phyloP scores from a whole-genome alignment of 169 alveolate species.

The Cyclospora cayetanensis region DNA sequence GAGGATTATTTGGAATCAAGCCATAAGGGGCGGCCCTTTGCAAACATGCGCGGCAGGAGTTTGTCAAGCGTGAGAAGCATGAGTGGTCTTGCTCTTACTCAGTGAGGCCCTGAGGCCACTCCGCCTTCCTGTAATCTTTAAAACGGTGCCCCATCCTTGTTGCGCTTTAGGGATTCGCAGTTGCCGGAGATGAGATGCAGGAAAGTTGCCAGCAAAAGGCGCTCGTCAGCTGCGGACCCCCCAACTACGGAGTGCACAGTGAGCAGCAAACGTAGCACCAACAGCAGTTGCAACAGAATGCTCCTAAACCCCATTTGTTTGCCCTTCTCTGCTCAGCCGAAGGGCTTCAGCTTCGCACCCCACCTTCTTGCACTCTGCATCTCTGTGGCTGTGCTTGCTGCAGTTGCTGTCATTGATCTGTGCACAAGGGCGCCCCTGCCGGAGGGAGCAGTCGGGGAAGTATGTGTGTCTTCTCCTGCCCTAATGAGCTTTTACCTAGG shows the following conservation, averaged over 20 bases:
- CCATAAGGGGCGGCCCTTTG: no score
- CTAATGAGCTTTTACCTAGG: neutral
- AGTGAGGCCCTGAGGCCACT: no score
- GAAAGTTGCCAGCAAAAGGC: neutral
- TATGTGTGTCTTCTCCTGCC: slow-evolving; percentile 68
- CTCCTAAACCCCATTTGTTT: neutral
- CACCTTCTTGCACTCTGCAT: neutral
- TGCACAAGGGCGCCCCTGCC: slow-evolving; percentile 70
- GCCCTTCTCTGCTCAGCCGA: neutral
- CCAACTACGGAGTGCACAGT: neutral
- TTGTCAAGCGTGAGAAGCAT: no score
- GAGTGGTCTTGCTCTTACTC: no score
- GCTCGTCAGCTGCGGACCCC: neutral
- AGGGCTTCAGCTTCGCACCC: neutral
- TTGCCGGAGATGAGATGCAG: neutral
- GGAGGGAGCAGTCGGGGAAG: slow-evolving; percentile 76
- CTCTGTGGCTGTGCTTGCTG: neutral
- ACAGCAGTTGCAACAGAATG: neutral
- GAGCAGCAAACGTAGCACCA: neutral
- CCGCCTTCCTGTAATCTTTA: no score
- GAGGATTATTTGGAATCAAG: no score
- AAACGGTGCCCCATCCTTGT: no score
- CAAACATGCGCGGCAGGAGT: no score
- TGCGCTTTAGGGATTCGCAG: neutral
- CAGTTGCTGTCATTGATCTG: slow-evolving; percentile 63